Base-by-base conservation (phyloP, 768 basidiomycete species). In the Phaffia tasmanica region DNA sequence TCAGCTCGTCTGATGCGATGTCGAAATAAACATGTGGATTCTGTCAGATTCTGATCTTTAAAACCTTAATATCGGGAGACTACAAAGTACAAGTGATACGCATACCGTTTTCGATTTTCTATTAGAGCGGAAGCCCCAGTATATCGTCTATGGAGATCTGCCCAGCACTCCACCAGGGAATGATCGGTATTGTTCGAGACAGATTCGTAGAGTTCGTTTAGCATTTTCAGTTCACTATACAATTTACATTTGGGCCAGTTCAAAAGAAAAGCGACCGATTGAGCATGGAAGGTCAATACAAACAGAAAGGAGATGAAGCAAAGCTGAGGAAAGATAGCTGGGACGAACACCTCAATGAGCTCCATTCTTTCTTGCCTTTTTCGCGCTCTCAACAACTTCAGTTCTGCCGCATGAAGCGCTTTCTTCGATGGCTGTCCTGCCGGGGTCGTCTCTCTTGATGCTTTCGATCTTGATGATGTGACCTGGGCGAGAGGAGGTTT, bases 341-440 rank as follows among this genome's bases (percentile, higher is more conserved):
- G 27, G 8, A 64, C 63, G 47, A 54, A 64, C 63, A 56, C 54
- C 55, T 64, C 63, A 21, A 64, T 56, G 54, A 48, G 50, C 23
- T n/a, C 63, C 19, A 32, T 51, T 16, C 63, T 56, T 29, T 64
- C 63, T 29, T 35, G 53, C 55, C 53, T 56, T 29, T 48, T 6
- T 47, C 57, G 55, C 19, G 23, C 8, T 53, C 30, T 56, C 32
- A 64, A 18, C 5, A 42, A 46, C 55, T 47, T 56, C 3, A 23
- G 19, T 42, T 64, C 63, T 3, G 29, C 53, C 7, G 49, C 61
- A 7, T 29, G 35, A 29, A 51, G 46, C 25, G 27, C 55, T n/a
- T 32, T 32, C 6, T 57, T 32, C 2, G 61, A 62, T 0, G 61
- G 61, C n/a, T 48, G 46, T 21, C 29, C 48, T 19, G 61, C 49